phyloP scores from a whole-genome alignment of 116 monocot species.

The Iris pallida region DNA sequence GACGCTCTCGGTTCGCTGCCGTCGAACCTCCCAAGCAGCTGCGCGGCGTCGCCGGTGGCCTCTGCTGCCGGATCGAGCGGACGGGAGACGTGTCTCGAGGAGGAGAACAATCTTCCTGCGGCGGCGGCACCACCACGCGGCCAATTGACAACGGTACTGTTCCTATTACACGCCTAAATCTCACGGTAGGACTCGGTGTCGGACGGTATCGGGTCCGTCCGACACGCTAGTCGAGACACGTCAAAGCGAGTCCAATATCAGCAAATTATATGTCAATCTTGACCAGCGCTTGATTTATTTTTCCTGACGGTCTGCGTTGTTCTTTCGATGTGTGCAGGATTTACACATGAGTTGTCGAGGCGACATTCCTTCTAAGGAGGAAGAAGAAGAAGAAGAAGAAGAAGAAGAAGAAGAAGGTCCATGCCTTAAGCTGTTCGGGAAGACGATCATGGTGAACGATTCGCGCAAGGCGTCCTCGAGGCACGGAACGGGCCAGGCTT shows the following conservation, averaged over 20 bases:
- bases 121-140: too few relatives aligned
- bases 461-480: not conserved
- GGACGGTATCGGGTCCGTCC: too few relatives aligned
- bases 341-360: slow-evolving; percentile 6
- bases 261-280: too few relatives aligned
- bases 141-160: too few relatives aligned
- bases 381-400: too few relatives aligned
- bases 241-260: too few relatives aligned
- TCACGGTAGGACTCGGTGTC: too few relatives aligned
- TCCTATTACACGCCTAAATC: too few relatives aligned
- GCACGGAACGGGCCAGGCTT: not conserved
- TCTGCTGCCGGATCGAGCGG: slow-evolving; percentile 31
- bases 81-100: not conserved
- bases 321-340: slow-evolving; percentile 16
- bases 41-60: slow-evolving; percentile 25
- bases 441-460: slow-evolving; percentile 1
- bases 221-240: too few relatives aligned
- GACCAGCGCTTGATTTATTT: too few relatives aligned
- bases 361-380: slow-evolving; percentile 11
- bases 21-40: slow-evolving; percentile 11
- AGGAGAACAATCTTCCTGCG: slow-evolving; percentile 9
- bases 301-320: too few relatives aligned
- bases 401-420: slow-evolving; percentile 19
- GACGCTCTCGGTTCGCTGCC: slow-evolving; percentile 25
- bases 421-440: slow-evolving; percentile 18